Evolutionary conservation across 805 yeast genomes (phyloP).

Genomic region (Suhomyces tanzawaensis): DNA sequence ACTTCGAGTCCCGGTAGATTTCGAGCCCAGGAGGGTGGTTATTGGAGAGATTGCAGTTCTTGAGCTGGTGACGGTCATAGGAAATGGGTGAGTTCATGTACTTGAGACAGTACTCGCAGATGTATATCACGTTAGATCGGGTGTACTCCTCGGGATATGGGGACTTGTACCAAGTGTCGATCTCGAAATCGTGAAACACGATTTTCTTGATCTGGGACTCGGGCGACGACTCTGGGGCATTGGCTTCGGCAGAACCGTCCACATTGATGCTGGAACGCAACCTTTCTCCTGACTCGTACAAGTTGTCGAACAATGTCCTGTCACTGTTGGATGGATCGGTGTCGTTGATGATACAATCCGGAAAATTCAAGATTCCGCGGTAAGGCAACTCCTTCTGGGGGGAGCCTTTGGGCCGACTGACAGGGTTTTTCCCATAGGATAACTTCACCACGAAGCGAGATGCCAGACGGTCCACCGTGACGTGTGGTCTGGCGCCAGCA

Average conservation of each 20-base stretch:
- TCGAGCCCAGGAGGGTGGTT: constrained; percentile 63
- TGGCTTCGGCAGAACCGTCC: constrained; percentile 17
- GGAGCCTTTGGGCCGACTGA: background rate
- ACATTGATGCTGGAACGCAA: constrained; percentile 26
- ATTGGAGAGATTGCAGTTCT: constrained; percentile 55
- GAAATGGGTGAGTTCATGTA: constrained; percentile 71
- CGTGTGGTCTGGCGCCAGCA: background rate
- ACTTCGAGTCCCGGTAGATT: constrained; percentile 34
- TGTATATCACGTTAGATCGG: constrained; percentile 55
- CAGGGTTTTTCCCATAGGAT: background rate
- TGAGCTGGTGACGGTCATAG: constrained; percentile 65
- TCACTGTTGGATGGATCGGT: constrained; percentile 61
- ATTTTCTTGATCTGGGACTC: constrained; percentile 55
- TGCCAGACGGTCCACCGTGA: background rate
- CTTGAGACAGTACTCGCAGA: constrained; percentile 83
- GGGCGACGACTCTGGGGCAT: background rate
- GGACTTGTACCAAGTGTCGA: constrained; percentile 88
- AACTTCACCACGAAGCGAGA: background rate
- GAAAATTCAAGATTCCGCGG: constrained; percentile 59
- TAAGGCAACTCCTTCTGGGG: constrained; percentile 58
- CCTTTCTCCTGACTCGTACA: constrained; percentile 38
- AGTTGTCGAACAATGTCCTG: constrained; percentile 44
- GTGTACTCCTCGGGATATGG: constrained; percentile 91
- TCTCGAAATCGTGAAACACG: constrained; percentile 68
- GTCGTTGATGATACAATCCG: constrained; percentile 55